Evolutionary conservation across 176 grass and related monocot species (phyloP).

Genomic region (Paspalum vaginatum): DNA sequence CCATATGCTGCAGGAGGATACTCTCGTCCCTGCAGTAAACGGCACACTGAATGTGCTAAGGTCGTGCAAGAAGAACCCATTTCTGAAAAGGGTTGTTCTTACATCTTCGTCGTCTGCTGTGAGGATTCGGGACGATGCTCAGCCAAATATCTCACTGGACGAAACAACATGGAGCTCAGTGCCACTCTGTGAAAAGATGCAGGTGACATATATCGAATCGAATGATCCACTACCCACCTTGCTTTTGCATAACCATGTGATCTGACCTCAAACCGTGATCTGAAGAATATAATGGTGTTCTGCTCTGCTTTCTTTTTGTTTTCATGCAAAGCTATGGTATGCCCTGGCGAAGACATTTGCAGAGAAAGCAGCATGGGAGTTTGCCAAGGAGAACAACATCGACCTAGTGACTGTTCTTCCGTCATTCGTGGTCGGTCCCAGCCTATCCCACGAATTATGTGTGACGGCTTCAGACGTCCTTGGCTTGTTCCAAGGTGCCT

Average conservation of each 20-base stretch:
- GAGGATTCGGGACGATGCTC: constrained; percentile 67
- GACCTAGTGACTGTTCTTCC: constrained; percentile 92
- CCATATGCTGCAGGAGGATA: constrained; percentile 63
- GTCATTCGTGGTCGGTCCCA: constrained; percentile 77
- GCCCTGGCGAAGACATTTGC: constrained; percentile 82
- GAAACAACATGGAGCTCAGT: constrained; percentile 84
- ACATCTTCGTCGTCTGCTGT: constrained; percentile 84
- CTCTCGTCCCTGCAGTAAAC: constrained; percentile 67
- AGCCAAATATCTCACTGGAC: constrained; percentile 58
- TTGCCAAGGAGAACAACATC: constrained; percentile 75
- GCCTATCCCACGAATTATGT: constrained; percentile 68
- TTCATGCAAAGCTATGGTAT: constrained; percentile 74
- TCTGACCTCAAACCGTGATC: constrained; percentile 2
- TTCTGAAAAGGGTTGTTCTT: constrained; percentile 80
- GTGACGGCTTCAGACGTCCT: constrained; percentile 79
- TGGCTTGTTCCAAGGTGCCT: constrained; percentile 74
- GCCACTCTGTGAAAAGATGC: constrained; percentile 74
- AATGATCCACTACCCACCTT: not conserved
- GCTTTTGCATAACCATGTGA: not conserved
- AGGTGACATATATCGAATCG: constrained; percentile 54
- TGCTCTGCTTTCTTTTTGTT: not conserved
- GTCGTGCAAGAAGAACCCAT: constrained; percentile 87
- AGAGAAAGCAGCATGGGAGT: constrained; percentile 91
- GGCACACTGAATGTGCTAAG: constrained; percentile 84
- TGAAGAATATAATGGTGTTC: not conserved